Conservation (phyloP, 305 asterid genomes). For the Coffea humblotiana region DNA sequence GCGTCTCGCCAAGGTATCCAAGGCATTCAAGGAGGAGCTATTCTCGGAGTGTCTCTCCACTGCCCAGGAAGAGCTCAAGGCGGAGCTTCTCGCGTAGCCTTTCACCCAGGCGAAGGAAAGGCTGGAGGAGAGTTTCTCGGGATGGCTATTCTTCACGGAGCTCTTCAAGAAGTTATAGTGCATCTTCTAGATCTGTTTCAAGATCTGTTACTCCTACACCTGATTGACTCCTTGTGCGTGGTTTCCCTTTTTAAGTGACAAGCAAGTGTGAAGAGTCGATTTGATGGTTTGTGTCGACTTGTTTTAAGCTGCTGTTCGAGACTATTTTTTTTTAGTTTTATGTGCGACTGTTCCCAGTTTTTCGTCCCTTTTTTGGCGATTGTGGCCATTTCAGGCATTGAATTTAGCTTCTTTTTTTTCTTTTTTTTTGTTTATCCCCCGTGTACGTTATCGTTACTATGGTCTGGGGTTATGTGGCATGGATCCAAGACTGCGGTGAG, state of each 20-base stretch:
- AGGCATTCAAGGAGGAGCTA: slow-evolving; percentile 31
- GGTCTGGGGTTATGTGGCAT: too few species aligned
- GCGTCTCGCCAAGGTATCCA: slow-evolving; percentile 27
- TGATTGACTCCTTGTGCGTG: background rate
- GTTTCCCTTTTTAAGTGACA: background rate
- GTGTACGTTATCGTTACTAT: too few species aligned
- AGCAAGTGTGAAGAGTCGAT: background rate
- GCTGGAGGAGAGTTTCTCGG: slow-evolving; percentile 10
- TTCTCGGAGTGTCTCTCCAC: slow-evolving; percentile 12
- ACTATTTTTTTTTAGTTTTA: too few species aligned
- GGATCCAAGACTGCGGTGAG: too few species aligned
- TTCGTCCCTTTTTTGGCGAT: too few species aligned
- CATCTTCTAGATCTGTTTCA: slow-evolving; percentile 41
- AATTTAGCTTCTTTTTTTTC: too few species aligned
- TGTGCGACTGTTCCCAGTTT: too few species aligned
- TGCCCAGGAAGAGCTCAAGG: slow-evolving; percentile 28
- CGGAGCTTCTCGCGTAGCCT: slow-evolving; percentile 27
- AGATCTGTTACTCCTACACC: slow-evolving; percentile 37
- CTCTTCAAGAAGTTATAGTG: slow-evolving; percentile 50
- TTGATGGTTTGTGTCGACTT: background rate
- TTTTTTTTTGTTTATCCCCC: too few species aligned
- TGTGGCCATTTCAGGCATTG: too few species aligned
- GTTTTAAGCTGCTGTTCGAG: background rate
- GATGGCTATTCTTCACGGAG: slow-evolving; percentile 49
- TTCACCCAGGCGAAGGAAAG: background rate